Percentiles rank a stretch among this genome's conserved stretches.
These are phyloP conservation scores for Tillandsia fasciculata DNA, from an alignment of 176 grass and related monocot species.

Conservation along the genomic window DNA sequence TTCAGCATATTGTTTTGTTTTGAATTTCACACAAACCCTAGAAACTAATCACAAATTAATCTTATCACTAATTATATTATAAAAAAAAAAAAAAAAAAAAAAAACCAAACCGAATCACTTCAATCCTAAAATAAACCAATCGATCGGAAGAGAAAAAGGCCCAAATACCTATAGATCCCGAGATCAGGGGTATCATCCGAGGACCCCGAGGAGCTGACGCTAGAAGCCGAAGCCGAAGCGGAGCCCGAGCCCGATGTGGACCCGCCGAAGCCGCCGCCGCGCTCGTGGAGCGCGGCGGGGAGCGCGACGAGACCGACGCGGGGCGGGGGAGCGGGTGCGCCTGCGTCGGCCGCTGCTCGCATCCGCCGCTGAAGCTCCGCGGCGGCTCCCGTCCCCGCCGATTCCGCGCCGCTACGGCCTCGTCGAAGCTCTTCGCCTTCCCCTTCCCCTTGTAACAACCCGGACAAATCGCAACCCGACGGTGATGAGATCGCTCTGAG, in stretches of 20 bases:
- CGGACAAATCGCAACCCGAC: too few species aligned
- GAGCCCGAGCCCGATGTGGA: slow-evolving; percentile 15
- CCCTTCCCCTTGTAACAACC: slow-evolving; percentile 8
- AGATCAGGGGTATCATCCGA: slow-evolving; percentile 44
- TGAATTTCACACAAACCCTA: too few species aligned
- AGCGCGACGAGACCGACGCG: slow-evolving; percentile 22
- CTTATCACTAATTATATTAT: too few species aligned
- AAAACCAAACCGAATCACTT: neutral
- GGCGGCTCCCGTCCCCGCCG: slow-evolving; percentile 21
- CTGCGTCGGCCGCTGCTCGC: neutral
- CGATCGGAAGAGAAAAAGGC: neutral
- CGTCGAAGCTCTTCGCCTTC: slow-evolving; percentile 59
- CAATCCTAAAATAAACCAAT: neutral
- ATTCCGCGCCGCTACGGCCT: slow-evolving; percentile 22
- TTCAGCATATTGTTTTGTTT: too few species aligned
- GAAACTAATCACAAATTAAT: too few species aligned
- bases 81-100: neutral
- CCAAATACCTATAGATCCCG: slow-evolving; percentile 42
- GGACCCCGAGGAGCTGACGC: slow-evolving; percentile 48
- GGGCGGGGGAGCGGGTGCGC: slow-evolving; percentile 33
- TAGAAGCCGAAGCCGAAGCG: slow-evolving; percentile 34
- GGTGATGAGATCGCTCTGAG: too few species aligned
- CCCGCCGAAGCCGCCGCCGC: slow-evolving; percentile 8
- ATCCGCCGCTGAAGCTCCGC: neutral
- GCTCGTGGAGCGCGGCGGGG: slow-evolving; percentile 4